Percentiles rank a stretch among this genome's conserved stretches.
Conservation (phyloP, 2,329 filamentous ascomycete species). For the Podosphaera xanthii region DNA sequence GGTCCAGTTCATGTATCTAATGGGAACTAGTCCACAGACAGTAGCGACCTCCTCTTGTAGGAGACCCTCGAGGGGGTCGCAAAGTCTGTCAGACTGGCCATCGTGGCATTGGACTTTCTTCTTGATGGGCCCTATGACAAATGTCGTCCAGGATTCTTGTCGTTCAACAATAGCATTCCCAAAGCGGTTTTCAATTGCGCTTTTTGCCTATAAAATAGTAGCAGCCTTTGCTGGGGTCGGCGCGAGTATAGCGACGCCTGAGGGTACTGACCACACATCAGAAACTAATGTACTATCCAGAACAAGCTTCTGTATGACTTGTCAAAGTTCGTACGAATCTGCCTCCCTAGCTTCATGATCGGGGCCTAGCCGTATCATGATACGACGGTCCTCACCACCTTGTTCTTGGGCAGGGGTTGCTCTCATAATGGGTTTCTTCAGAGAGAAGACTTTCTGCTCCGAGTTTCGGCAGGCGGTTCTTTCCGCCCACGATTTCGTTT, state of each 20-base stretch:
- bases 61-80: not conserved
- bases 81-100: not conserved
- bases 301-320: not conserved
- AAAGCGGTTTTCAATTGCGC: not conserved
- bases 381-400: not conserved
- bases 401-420: not conserved
- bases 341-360: not conserved
- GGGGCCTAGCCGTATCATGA: not conserved
- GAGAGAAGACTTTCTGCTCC: not conserved
- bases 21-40: not conserved
- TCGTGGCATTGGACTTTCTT: not conserved
- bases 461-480: not conserved
- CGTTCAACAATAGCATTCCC: not conserved
- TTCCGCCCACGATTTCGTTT: not conserved
- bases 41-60: not conserved
- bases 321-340: not conserved
- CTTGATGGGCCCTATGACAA: not conserved
- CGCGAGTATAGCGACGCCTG: not conserved
- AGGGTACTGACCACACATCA: not conserved
- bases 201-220: not conserved
- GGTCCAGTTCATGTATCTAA: not conserved
- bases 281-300: not conserved
- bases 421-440: not conserved
- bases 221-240: not conserved
- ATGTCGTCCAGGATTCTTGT: not conserved